A percentile compares a stretch with the other conserved stretches of the same genome.
Evolutionary conservation across 2,329 filamentous ascomycete genomes (phyloP).

Genomic region (Rhexocercosporidium sp.): DNA sequence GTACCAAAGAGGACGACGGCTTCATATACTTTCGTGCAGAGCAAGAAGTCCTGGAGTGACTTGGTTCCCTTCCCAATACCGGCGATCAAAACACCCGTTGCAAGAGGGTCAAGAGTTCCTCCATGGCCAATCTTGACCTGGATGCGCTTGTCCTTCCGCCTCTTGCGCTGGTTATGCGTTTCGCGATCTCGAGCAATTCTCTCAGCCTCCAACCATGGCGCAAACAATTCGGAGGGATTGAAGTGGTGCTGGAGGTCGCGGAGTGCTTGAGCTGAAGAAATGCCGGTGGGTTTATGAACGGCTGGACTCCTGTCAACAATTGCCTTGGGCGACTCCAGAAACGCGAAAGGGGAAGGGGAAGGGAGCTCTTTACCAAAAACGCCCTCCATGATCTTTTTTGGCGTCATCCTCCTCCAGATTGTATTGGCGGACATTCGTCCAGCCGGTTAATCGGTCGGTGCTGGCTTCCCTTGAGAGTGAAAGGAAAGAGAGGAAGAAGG

Average conservation of each 20-base stretch:
- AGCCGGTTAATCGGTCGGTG: background rate
- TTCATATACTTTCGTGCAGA: conserved; percentile 94
- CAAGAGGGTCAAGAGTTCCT: conserved; percentile 91
- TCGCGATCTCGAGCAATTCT: conserved; percentile 60
- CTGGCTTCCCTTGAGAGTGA: background rate
- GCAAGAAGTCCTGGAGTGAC: conserved; percentile 75
- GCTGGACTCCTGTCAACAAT: conserved; percentile 54
- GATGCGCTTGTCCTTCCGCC: conserved; percentile 62
- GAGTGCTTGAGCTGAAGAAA: conserved; percentile 89
- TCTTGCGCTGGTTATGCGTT: conserved; percentile 61
- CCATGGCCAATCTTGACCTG: conserved; percentile 96
- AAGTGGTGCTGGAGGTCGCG: conserved; percentile 86
- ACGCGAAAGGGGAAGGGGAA: background rate
- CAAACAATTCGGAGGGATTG: conserved; percentile 80
- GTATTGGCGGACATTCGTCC: conserved; percentile 29
- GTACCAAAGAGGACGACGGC: conserved; percentile 88
- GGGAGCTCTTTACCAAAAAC: conserved; percentile 57
- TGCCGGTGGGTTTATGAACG: conserved; percentile 88
- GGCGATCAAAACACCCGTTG: conserved; percentile 89
- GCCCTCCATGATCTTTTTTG: conserved; percentile 61
- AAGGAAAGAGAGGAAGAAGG: no score
- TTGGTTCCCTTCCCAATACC: conserved; percentile 91
- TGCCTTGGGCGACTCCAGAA: background rate
- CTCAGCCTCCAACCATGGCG: conserved; percentile 74
- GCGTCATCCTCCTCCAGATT: conserved; percentile 39